Base-by-base conservation (phyloP, 495 filamentous ascomycete genomes). In the Daldinia grandis region DNA sequence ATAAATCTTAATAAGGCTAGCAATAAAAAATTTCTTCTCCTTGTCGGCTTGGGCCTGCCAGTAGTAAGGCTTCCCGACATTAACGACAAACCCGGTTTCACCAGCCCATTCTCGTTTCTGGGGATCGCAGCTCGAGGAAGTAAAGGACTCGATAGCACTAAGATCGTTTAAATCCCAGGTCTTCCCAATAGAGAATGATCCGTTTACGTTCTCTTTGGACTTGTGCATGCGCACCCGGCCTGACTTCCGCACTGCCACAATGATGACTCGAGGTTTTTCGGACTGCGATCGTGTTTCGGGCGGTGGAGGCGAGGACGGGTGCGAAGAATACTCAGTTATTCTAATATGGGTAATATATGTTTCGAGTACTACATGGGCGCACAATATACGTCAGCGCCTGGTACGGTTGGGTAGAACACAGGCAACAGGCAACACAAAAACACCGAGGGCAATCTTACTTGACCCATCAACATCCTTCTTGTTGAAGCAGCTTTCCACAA, bases 21-120 rank as follows among this genome's bases (percentile, higher is more conserved):
- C 92, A 74, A 98, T 96, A 78, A 99, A 99, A 81, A 97, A 98
- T 62, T 97, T 94, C 83, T 98, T 98, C 79, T 98, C 95, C 81
- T 97, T 97, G 50, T 90, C 85, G 12, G 90, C 94, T 38, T 90
- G 86, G 17, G 96, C 94, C 80, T 95, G 90, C 95, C 95, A 99
- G 78, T 97, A 98, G 78, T 99, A 99, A 0, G 93, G 92, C 78
- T 99, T 99, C 10, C 91, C 88, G 24, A 99, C 84, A 0, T 89
- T 95, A 21, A 98, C 91, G n/a, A 90, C 82, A 75, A 99, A 99
- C 21, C 95, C 95, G 38, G 88, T 85, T 58, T 87, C 88, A 44
- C 89, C 87, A 35, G 92, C 94, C 90, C 90, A 94, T 72, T 92
- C 84, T 69, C 90, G 90, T 33, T 88, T 84, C 68, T 91, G 86